A percentile compares a stretch with the other conserved stretches of the same genome.
phyloP scores from a whole-genome alignment of 192 early-diverging fungal genomes.

The Diversispora eburnea region DNA sequence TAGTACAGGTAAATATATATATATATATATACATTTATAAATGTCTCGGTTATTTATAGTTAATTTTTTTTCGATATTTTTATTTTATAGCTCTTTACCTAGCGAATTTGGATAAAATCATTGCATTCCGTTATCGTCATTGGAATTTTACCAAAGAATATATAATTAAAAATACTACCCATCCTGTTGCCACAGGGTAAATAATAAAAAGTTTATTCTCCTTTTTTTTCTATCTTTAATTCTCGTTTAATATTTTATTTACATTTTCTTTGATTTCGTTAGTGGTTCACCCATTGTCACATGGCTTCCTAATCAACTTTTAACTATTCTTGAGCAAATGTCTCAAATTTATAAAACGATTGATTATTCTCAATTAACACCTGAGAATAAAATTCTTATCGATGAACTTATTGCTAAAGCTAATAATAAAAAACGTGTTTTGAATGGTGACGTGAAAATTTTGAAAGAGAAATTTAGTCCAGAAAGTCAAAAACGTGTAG shows the following conservation, averaged over 20 bases:
- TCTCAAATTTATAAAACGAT: constrained; percentile 55
- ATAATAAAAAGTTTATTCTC: background rate
- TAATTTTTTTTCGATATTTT: no score
- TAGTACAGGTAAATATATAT: constrained; percentile 44
- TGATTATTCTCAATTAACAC: constrained; percentile 50
- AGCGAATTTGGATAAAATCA: constrained; percentile 76
- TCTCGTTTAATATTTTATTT: constrained; percentile 33
- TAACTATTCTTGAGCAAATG: constrained; percentile 59
- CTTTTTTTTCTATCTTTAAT: background rate
- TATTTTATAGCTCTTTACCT: constrained; percentile 60
- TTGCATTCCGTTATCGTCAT: constrained; percentile 81
- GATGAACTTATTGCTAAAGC: constrained; percentile 59
- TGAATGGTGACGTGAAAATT: constrained; percentile 61
- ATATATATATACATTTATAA: background rate
- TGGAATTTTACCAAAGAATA: constrained; percentile 89
- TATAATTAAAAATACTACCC: constrained; percentile 69
- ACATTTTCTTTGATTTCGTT: constrained; percentile 42
- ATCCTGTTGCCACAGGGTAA: constrained; percentile 73
- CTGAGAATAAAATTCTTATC: constrained; percentile 55
- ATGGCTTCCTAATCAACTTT: constrained; percentile 71
- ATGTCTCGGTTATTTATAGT: background rate
- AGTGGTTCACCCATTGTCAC: constrained; percentile 65
- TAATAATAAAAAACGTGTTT: constrained; percentile 57
- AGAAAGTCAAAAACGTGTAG: background rate
- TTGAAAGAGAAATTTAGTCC: constrained; percentile 38